A percentile compares a stretch with the other conserved stretches of the same genome.
These are phyloP conservation scores for Neonectria ditissima DNA, from an alignment of 2,329 filamentous ascomycete species.

Conservation along the genomic window DNA sequence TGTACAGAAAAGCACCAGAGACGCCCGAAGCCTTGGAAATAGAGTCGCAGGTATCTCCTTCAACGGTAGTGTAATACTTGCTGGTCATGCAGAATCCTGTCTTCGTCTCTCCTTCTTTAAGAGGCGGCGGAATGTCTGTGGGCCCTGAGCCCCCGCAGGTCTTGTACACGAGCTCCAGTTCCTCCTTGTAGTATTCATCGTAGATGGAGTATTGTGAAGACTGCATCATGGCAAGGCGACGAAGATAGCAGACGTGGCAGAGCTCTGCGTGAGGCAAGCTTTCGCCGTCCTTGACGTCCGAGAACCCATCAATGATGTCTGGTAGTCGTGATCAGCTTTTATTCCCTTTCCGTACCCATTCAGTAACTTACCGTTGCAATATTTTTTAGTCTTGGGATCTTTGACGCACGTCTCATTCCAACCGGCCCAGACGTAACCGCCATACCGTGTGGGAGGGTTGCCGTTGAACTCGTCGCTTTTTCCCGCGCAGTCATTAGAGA, in stretches of 20 bases:
- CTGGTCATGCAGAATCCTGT: constrained; percentile 15
- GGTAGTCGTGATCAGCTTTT: constrained; percentile 6
- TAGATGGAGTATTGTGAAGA: constrained; percentile 38
- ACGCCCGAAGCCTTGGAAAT: constrained; percentile 32
- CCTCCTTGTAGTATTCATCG: constrained; percentile 24
- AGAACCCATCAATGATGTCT: constrained; percentile 37
- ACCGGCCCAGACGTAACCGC: constrained; percentile 30
- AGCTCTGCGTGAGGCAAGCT: constrained; percentile 41
- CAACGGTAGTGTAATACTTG: constrained; percentile 16
- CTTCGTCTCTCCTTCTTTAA: neutral
- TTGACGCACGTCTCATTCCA: constrained; percentile 36
- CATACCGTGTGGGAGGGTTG: neutral
- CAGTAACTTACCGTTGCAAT: constrained; percentile 34
- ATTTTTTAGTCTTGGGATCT: constrained; percentile 26
- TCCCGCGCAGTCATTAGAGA: constrained; percentile 11
- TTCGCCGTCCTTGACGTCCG: constrained; percentile 15
- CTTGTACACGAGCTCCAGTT: constrained; percentile 27
- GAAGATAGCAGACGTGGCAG: constrained; percentile 39
- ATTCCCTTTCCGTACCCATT: neutral
- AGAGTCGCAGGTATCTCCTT: constrained; percentile 37
- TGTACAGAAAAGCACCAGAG: constrained; percentile 30
- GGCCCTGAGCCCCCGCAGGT: constrained; percentile 19
- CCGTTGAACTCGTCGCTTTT: neutral
- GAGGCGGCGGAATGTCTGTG: constrained; percentile 4
- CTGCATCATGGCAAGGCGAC: constrained; percentile 42